Evolutionary conservation across 1,284 basidiomycete species (phyloP), one percentile per base, ranked within the genome.

Genomic region (Leucoagaricus sp.): DNA sequence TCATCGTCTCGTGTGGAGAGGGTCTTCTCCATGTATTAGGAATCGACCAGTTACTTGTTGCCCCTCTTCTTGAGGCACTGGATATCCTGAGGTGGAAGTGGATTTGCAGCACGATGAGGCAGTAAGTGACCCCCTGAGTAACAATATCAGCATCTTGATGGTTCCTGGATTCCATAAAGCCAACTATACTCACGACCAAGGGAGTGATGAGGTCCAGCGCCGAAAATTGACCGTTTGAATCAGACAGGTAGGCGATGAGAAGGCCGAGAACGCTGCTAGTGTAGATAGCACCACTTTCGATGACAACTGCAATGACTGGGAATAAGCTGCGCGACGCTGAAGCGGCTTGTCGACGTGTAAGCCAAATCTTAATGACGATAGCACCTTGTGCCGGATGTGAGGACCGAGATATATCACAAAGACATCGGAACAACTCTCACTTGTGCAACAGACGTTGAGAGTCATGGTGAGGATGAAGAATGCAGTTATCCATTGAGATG

Each of bases 261-360:
- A 52, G 40, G 15, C 25, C 25, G 17, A 52, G 15, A 8, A 33
- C 26, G 29, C 50, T 44, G 17, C 26, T 42, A 2, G 51, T 53
- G 42, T 53, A 53, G 31, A 53, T 53, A 1, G 51, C 51, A 6
- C 51, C 51, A 26, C 51, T 53, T 23, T 53, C 51, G 25, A 53
- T 38, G 23, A 53, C 38, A 2, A 46, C 51, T 5, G 51, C 51
- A 2, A 53, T 36, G 9, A 53, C 51, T 25, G 51, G 42, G 10
- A 38, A 53, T 4, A 53, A 36, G 1, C 31, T 53, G 6, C 7
- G 29, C 10, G 42, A 41, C 7, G 19, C 8, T 17, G 42, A n/a
- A 3, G 51, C 2, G 12, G 33, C 42, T 10, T 31, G 26, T 36
- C 51, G 42, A 9, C 40, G 51, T 3, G 21, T 38, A 15, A 9